These are phyloP conservation scores for Aspergillus sp. DNA, from an alignment of 2,329 filamentous ascomycete genomes.

Conservation along the genomic window DNA sequence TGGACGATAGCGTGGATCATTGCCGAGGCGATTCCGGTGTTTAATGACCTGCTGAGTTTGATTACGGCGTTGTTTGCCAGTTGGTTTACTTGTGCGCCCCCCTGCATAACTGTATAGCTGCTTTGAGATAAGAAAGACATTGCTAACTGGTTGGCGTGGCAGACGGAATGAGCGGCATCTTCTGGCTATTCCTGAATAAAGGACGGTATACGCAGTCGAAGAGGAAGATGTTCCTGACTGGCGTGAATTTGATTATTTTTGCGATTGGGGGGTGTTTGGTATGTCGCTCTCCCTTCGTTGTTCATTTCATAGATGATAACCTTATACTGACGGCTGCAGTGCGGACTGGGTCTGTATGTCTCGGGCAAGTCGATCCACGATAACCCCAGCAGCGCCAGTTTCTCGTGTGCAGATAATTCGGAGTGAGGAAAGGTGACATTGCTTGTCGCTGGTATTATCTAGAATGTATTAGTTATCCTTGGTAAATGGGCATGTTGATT, in stretches of 20 bases:
- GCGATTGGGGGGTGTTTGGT: conserved; percentile 16
- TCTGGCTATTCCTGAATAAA: conserved; percentile 39
- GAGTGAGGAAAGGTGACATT: background rate
- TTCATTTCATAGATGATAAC: background rate
- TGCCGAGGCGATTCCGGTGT: conserved; percentile 68
- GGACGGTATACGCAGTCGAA: conserved; percentile 30
- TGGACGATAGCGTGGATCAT: conserved; percentile 68
- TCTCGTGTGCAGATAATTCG: conserved; percentile 32
- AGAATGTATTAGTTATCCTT: background rate
- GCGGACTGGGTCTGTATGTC: conserved; percentile 34
- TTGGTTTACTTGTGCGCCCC: conserved; percentile 60
- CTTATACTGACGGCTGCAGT: conserved; percentile 16
- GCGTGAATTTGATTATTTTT: conserved; percentile 25
- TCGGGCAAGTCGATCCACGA: conserved; percentile 36
- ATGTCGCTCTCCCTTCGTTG: background rate
- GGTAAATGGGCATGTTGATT: background rate
- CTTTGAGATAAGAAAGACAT: background rate
- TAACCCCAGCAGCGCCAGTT: conserved; percentile 29
- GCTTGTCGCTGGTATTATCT: background rate
- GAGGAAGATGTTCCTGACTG: conserved; percentile 30
- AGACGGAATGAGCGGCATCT: conserved; percentile 25
- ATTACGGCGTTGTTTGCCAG: conserved; percentile 63
- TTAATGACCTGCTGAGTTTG: conserved; percentile 65
- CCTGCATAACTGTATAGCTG: too few relatives aligned
- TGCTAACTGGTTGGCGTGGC: background rate